Evolutionary conservation across 306 rosid genomes (phyloP).

Genomic region (Pyrus bretschneideri): DNA sequence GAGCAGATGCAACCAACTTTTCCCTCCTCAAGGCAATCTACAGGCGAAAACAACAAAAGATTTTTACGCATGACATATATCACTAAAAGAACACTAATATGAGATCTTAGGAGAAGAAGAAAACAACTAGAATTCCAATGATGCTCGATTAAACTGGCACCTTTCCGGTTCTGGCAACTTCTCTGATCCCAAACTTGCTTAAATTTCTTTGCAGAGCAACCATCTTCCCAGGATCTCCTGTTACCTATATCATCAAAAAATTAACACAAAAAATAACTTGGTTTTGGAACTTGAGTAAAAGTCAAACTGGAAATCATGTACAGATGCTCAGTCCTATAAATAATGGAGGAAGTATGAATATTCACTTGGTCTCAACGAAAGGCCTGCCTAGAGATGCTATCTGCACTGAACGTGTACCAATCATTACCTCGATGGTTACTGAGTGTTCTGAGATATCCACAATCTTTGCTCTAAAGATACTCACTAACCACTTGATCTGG

Average conservation of each 20-base stretch:
- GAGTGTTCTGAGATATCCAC: conserved; percentile 72
- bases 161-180: conserved; percentile 91
- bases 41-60: conserved; percentile 2
- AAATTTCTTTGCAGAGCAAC: conserved; percentile 67
- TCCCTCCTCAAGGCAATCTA: conserved; percentile 90
- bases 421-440: conserved; percentile 62
- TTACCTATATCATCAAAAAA: conserved; percentile 41
- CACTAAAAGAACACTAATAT: conserved; percentile 9
- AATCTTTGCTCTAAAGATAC: conserved; percentile 61
- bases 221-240: conserved; percentile 89
- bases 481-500: conserved; percentile 77
- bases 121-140: conserved; percentile 5
- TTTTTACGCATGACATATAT: conserved; percentile 5
- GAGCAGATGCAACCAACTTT: conserved; percentile 84
- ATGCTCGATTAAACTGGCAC: conserved; percentile 20
- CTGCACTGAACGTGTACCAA: background rate
- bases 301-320: background rate
- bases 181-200: conserved; percentile 73
- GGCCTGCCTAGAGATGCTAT: background rate
- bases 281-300: background rate
- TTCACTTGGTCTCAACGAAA: background rate
- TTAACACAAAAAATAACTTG: background rate
- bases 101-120: background rate
- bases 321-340: background rate
- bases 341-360: background rate